These are phyloP conservation scores for Blepharisma japonicum DNA, from an alignment of 73 alveolate genomes.

Conservation along the genomic window DNA sequence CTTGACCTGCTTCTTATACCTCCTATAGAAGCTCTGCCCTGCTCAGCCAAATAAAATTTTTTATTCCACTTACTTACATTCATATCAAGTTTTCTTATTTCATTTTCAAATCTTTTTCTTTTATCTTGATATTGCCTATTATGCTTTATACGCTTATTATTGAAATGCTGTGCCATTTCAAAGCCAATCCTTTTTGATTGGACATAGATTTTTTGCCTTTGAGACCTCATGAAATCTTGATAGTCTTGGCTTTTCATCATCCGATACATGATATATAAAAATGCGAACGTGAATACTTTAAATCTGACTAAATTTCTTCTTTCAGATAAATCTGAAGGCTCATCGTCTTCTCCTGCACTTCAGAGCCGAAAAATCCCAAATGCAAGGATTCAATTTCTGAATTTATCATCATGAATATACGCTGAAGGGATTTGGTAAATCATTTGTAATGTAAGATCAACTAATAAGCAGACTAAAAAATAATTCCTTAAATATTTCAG, in stretches of 20 bases:
- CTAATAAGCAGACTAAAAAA: background rate
- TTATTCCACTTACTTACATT: background rate
- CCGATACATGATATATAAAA: background rate
- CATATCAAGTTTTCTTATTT: background rate
- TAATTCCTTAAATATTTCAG: background rate
- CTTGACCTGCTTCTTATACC: background rate
- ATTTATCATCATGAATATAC: too few species aligned
- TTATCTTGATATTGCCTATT: background rate
- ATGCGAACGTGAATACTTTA: background rate
- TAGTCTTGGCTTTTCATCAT: slow-evolving; percentile 25
- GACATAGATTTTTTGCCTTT: background rate
- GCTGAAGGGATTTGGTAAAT: background rate
- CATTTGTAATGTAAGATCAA: slow-evolving; percentile 7
- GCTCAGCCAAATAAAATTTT: background rate
- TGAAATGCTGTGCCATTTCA: slow-evolving; percentile 19
- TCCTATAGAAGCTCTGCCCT: background rate
- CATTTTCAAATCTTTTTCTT: background rate
- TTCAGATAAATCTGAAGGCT: too few species aligned
- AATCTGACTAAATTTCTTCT: background rate
- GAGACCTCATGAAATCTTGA: background rate
- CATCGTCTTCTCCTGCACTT: too few species aligned
- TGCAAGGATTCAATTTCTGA: too few species aligned
- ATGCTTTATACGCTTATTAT: slow-evolving; percentile 12
- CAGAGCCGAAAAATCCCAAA: too few species aligned
- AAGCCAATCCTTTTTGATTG: background rate